Conservation (phyloP, 495 filamentous ascomycete species). For the Cercophora scortea region DNA sequence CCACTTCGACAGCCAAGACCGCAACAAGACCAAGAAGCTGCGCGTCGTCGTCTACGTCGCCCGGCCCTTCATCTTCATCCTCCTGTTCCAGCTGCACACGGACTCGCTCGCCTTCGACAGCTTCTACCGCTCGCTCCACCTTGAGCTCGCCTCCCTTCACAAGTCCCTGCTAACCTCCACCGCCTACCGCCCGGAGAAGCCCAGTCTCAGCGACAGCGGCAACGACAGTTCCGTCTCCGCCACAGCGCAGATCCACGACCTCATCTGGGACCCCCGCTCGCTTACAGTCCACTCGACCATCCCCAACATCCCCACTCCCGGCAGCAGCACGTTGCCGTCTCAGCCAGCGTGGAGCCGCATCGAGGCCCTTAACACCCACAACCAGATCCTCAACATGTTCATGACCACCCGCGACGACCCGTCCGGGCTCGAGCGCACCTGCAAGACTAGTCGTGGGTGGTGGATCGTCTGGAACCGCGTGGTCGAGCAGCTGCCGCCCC, state of each 20-base stretch:
- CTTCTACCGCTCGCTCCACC: conserved; percentile 76
- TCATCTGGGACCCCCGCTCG: conserved; percentile 74
- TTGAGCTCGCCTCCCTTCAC: conserved; percentile 71
- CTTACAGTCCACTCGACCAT: conserved; percentile 76
- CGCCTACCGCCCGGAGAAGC: conserved; percentile 38
- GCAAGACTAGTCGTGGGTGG: conserved; percentile 88
- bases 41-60: conserved; percentile 66
- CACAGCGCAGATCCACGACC: conserved; percentile 61
- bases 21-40: conserved; percentile 47
- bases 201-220: conserved; percentile 18
- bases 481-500: conserved; percentile 28
- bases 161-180: conserved; percentile 64
- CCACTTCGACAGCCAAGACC: conserved; percentile 38
- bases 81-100: conserved; percentile 71
- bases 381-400: conserved; percentile 72
- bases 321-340: not conserved
- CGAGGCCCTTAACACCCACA: conserved; percentile 88
- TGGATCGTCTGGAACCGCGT: conserved; percentile 93
- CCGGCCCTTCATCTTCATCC: conserved; percentile 83
- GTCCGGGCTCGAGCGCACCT: conserved; percentile 72
- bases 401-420: conserved; percentile 49
- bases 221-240: conserved; percentile 1
- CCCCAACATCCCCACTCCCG: conserved; percentile 77
- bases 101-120: conserved; percentile 55
- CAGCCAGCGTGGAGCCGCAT: conserved; percentile 56